Evolutionary conservation across 371 early-diverging fungal genomes (phyloP), one percentile per base, ranked within the genome.

Genomic region (Nematocida displodere): DNA sequence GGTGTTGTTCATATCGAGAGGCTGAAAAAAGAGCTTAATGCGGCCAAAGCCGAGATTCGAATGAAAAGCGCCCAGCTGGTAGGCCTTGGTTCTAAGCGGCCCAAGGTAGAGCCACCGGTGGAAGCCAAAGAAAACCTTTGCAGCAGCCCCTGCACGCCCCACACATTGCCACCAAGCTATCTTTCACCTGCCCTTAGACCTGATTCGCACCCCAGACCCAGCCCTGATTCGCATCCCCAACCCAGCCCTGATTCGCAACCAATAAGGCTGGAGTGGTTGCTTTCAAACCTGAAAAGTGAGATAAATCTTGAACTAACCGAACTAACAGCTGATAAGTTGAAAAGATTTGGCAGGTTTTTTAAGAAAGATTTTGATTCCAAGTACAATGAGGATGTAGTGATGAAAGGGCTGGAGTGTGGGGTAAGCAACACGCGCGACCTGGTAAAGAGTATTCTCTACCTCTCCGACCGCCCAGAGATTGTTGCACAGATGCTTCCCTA

Each of bases 261-360:
- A n/a, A 17, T 66, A 3, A 39, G 48, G 15, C 36, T 71, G 17
- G 62, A 49, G 44, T 59, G 75, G 75, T 37, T 71, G 20, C 50
- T 59, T 11, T 26, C 26, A 2, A 39, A 47, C 26, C 24, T 71
- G 7, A 44, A 71, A 28, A 62, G 58, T 11, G 47, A 26, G 46
- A 33, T 71, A 13, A 11, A 48, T 3, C 48, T 71, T 50, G 33
- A 24, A 50, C 44, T 71, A 11, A 11, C 31, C 3, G 50, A 49
- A 2, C 28, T 71, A 17, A 29, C 61, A 11, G 11, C 44, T 4
- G 31, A 24, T 7, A 56, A 58, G 61, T 34, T 71, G 15, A 71
- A 61, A 33, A 40, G 26, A 5, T 71, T 71, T 61, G 75, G 75
- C 26, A 47, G 62, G 26, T 71, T 71, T 42, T 71, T 71, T 39